phyloP scores from a whole-genome alignment of 257 asterid genomes.

The Nicotiana undulata region DNA sequence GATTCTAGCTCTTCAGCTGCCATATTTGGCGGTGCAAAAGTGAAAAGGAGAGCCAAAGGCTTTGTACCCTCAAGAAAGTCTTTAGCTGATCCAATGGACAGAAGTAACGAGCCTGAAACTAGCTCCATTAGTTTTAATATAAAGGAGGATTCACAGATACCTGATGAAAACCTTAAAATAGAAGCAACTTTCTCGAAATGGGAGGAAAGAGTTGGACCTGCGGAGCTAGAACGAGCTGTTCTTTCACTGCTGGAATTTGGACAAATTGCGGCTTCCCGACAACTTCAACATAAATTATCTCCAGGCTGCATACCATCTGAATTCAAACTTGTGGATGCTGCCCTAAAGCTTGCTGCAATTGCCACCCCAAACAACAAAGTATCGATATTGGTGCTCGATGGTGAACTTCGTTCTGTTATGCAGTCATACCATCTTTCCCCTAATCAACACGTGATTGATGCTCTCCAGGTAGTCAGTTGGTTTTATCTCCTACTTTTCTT shows the following conservation, averaged over 20 bases:
- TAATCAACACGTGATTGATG: conserved; percentile 55
- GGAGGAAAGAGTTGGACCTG: conserved; percentile 94
- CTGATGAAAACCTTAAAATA: conserved; percentile 57
- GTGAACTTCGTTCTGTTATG: conserved; percentile 47
- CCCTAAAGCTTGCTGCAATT: conserved; percentile 74
- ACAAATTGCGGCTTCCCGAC: conserved; percentile 81
- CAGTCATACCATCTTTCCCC: conserved; percentile 40
- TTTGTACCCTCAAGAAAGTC: conserved; percentile 64
- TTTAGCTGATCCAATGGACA: conserved; percentile 48
- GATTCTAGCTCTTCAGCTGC: conserved; percentile 40
- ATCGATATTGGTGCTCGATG: conserved; percentile 44
- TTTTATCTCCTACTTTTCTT: conserved; percentile 7
- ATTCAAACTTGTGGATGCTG: conserved; percentile 58
- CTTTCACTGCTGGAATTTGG: conserved; percentile 94
- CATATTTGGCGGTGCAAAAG: conserved; percentile 42
- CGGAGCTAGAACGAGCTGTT: conserved; percentile 86
- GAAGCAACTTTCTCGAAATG: conserved; percentile 73
- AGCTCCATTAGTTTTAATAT: conserved; percentile 22
- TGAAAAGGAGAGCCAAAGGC: conserved; percentile 80
- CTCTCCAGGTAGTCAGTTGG: conserved; percentile 56
- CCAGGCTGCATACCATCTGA: conserved; percentile 73
- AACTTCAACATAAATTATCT: conserved; percentile 81
- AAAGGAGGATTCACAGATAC: conserved; percentile 51
- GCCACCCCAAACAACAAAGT: conserved; percentile 61
- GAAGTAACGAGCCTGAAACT: conserved; percentile 46